A percentile compares a stretch with the other conserved stretches of the same genome.
phyloP scores from a whole-genome alignment of 345 rosid species.

The Hibiscus mutabilis region DNA sequence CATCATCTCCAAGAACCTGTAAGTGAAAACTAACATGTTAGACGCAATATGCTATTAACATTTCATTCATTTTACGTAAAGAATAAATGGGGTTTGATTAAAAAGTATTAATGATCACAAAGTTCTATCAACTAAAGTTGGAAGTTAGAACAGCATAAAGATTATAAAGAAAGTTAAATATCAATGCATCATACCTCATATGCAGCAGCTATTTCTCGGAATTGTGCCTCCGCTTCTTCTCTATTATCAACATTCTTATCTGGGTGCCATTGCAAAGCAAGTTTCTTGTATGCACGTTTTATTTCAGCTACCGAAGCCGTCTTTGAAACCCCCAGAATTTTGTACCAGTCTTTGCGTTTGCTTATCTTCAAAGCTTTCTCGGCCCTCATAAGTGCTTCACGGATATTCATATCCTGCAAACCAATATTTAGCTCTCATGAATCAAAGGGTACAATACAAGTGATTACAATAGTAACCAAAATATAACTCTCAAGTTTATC shows the following conservation, averaged over 20 bases:
- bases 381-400: slow-evolving; percentile 76
- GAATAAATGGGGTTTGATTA: not conserved
- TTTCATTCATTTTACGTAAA: not conserved
- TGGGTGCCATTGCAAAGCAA: slow-evolving; percentile 97
- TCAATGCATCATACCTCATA: slow-evolving; percentile 58
- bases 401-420: slow-evolving; percentile 68
- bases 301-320: slow-evolving; percentile 77
- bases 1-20: slow-evolving; percentile 88
- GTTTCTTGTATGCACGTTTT: slow-evolving; percentile 93
- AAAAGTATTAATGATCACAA: too few species aligned
- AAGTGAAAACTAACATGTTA: slow-evolving; percentile 15
- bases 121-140: too few species aligned
- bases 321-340: slow-evolving; percentile 74
- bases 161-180: not conserved
- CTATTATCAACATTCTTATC: slow-evolving; percentile 41
- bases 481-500: too few species aligned
- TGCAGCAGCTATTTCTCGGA: slow-evolving; percentile 93
- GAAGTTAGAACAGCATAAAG: too few species aligned
- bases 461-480: not conserved
- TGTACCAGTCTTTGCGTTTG: slow-evolving; percentile 61
- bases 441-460: slow-evolving; percentile 25
- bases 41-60: slow-evolving; percentile 26
- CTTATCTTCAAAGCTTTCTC: slow-evolving; percentile 98
- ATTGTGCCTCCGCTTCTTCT: slow-evolving; percentile 94
- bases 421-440: slow-evolving; percentile 5